Conservation (phyloP, 2,329 filamentous ascomycete species). For the Exophiala alcalophila region DNA sequence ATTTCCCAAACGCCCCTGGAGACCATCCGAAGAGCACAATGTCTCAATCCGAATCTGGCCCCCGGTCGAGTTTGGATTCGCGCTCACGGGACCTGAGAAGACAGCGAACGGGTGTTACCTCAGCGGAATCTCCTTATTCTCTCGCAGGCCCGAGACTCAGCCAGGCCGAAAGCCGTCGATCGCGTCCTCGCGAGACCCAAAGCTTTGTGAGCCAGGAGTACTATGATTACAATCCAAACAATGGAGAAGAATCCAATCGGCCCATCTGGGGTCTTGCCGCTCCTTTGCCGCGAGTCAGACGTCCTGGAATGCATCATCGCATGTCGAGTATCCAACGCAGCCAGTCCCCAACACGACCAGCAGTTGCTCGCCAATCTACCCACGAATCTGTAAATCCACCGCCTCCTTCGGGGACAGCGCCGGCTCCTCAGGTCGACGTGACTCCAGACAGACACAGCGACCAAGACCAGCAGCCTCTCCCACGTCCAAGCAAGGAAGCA, state of each 20-base stretch:
- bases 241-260: slow-evolving; percentile 6
- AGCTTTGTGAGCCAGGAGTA: slow-evolving; percentile 12
- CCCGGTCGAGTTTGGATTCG: no score
- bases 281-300: slow-evolving; percentile 16
- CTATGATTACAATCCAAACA: slow-evolving; percentile 4
- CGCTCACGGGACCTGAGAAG: neutral
- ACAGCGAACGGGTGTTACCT: no score
- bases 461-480: neutral
- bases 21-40: no score
- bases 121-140: slow-evolving; percentile 2
- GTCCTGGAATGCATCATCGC: slow-evolving; percentile 11
- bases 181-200: neutral
- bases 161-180: no score
- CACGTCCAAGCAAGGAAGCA: slow-evolving; percentile 1
- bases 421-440: slow-evolving; percentile 11
- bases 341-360: neutral
- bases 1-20: no score
- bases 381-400: slow-evolving; percentile 2
- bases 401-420: neutral
- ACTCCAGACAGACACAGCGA: slow-evolving; percentile 8
- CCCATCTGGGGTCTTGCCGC: slow-evolving; percentile 18
- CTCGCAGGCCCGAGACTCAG: slow-evolving; percentile 1
- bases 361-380: neutral
- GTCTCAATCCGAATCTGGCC: no score
- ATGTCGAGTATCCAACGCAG: neutral